Percentiles rank a stretch among this genome's conserved stretches.
Evolutionary conservation across 2,329 filamentous ascomycete species (phyloP).

Genomic region (Allantophomopsis lycopodina): DNA sequence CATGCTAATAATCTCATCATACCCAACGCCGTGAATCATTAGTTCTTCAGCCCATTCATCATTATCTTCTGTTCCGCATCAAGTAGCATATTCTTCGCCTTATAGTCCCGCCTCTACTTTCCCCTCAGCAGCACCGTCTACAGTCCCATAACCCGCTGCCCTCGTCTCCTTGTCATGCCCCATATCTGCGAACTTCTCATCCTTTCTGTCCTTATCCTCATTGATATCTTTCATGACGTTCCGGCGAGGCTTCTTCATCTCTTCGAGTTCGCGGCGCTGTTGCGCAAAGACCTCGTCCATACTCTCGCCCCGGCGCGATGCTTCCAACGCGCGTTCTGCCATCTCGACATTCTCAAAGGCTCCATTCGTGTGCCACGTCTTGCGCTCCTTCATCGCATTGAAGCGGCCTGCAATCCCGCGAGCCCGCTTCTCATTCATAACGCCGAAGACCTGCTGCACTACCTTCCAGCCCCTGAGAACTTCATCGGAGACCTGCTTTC

Average conservation of each 20-base stretch:
- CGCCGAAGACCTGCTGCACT: conserved; percentile 24
- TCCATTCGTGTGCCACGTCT: conserved; percentile 23
- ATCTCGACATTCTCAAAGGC: conserved; percentile 33
- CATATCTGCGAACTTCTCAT: neutral
- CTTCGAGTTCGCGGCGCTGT: conserved; percentile 9
- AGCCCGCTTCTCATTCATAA: conserved; percentile 20
- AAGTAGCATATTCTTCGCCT: no score
- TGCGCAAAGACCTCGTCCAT: conserved; percentile 17
- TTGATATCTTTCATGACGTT: conserved; percentile 7
- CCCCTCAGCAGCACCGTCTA: no score
- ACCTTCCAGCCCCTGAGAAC: conserved; percentile 27
- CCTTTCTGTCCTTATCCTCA: conserved; percentile 2
- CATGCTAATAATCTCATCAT: no score
- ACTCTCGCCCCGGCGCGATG: conserved; percentile 28
- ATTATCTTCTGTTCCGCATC: no score
- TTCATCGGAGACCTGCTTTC: conserved; percentile 14
- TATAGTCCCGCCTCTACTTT: no score
- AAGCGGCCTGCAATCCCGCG: conserved; percentile 15
- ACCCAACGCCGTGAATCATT: no score
- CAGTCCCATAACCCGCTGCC: no score
- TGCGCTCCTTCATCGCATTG: conserved; percentile 22
- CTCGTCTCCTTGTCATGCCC: no score
- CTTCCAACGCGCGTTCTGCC: conserved; percentile 30
- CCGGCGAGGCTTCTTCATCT: conserved; percentile 6
- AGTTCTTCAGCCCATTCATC: no score